Base-by-base conservation (phyloP, 768 basidiomycete species). In the Lactarius hengduanensis region DNA sequence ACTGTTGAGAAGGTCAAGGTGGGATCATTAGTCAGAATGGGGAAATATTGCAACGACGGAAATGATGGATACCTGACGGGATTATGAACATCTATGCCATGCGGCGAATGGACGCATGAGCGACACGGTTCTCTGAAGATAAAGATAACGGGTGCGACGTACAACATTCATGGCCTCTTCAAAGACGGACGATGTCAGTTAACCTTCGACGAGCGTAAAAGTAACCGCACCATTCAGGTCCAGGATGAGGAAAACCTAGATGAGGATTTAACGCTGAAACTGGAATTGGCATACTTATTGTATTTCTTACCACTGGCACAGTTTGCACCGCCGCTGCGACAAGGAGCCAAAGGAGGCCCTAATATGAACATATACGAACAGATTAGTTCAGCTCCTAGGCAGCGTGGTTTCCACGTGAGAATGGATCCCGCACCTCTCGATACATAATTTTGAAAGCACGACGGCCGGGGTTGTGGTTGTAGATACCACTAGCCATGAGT, bases 301-400 rank as follows among this genome's bases (percentile, higher is more conserved):
- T 1, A 22, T 30, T 32, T 20, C 69, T 59, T 45, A 63, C 69
- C 28, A 58, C 41, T 5, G 69, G 66, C 13, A 68, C 53, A 13
- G 36, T 41, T 56, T 69, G 66, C 1, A 69, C 38, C 5, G 60
- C 20, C 6, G 18, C 9, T 26, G 69, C 69, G 18, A 20, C 2
- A 11, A 43, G 10, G 18, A 69, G 69, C 69, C 69, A 69, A 22
- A 61, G 11, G 8, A 69, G 55, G 18, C 69, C 69, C 69, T 69
- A 47, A 57, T 8, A 40, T 10, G 8, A 26, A 20, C n/a, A 47
- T 47, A 47, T 22, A 22, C 45, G n/a, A 53, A 53, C 22, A n/a
- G 9, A 67, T n/a, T 11, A 22, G 22, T 34, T 9, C 34, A 9
- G 34, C 34, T 34, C 8, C 32, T 34, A 34, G 34, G 47, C 0